These are phyloP conservation scores for Xerocomellus amylosporus DNA, from an alignment of 768 basidiomycete genomes.

Conservation along the genomic window DNA sequence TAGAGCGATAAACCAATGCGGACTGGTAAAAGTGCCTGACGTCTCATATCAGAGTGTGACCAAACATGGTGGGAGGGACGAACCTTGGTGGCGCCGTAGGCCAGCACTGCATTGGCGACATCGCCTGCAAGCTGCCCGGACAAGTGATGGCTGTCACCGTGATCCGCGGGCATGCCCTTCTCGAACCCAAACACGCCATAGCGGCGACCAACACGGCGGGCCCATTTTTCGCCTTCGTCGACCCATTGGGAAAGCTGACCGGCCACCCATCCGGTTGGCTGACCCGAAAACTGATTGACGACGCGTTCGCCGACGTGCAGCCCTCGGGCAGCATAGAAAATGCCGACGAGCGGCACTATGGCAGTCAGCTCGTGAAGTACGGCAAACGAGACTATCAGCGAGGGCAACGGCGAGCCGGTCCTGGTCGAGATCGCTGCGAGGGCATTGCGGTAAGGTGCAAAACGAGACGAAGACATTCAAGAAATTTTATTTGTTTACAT, in stretches of 20 bases:
- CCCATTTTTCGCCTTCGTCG: slow-evolving; percentile 74
- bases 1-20: slow-evolving; percentile 73
- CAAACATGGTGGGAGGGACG: slow-evolving; percentile 5
- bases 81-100: slow-evolving; percentile 81
- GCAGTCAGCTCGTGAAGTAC: slow-evolving; percentile 87
- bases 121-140: slow-evolving; percentile 61
- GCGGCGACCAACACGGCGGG: slow-evolving; percentile 63
- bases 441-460: slow-evolving; percentile 49
- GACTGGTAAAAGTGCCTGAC: slow-evolving; percentile 68
- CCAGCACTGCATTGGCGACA: slow-evolving; percentile 78
- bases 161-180: slow-evolving; percentile 37
- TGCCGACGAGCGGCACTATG: slow-evolving; percentile 64
- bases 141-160: slow-evolving; percentile 5
- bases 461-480: slow-evolving; percentile 30
- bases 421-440: slow-evolving; percentile 60
- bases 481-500: slow-evolving; percentile 20
- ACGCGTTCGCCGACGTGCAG: slow-evolving; percentile 69
- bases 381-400: slow-evolving; percentile 74
- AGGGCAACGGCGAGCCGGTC: slow-evolving; percentile 74
- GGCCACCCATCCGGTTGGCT: slow-evolving; percentile 40
- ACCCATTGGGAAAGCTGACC: slow-evolving; percentile 56
- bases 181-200: slow-evolving; percentile 83
- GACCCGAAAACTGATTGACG: slow-evolving; percentile 40
- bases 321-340: slow-evolving; percentile 68
- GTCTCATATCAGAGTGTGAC: background rate